Evolutionary conservation across 2,329 filamentous ascomycete genomes (phyloP).

Genomic region (Sarocladium brachiariae): DNA sequence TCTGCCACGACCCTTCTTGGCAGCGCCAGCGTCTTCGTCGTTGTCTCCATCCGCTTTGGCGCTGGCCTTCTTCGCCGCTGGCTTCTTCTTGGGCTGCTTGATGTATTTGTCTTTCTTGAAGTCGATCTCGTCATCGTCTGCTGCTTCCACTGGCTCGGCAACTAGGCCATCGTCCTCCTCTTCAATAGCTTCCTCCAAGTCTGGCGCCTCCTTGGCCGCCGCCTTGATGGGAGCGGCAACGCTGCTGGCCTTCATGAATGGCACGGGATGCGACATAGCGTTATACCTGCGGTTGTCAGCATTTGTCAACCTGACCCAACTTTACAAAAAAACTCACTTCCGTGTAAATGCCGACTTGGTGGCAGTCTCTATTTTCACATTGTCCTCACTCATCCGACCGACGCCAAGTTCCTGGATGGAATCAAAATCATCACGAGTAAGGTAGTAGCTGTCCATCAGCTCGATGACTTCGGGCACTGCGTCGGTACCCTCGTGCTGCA

Average conservation of each 20-base stretch:
- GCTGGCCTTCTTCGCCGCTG: slow-evolving; percentile 34
- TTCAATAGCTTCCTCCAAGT: slow-evolving; percentile 93
- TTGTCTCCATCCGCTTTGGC: slow-evolving; percentile 43
- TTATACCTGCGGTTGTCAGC: slow-evolving; percentile 60
- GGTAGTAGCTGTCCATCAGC: slow-evolving; percentile 93
- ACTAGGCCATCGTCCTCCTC: slow-evolving; percentile 74
- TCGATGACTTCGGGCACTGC: slow-evolving; percentile 77
- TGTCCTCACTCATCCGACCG: slow-evolving; percentile 71
- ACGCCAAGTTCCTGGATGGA: slow-evolving; percentile 86
- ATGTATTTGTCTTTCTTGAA: slow-evolving; percentile 95
- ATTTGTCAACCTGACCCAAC: background rate
- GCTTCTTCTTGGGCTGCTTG: slow-evolving; percentile 73
- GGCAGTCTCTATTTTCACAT: slow-evolving; percentile 72
- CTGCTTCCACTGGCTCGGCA: slow-evolving; percentile 48
- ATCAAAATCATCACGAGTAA: slow-evolving; percentile 88
- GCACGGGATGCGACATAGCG: slow-evolving; percentile 73
- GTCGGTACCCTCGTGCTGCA: slow-evolving; percentile 76
- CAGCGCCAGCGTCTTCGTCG: slow-evolving; percentile 45
- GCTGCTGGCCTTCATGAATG: slow-evolving; percentile 90
- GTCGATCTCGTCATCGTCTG: slow-evolving; percentile 72
- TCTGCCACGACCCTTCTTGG: slow-evolving; percentile 44
- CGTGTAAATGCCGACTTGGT: slow-evolving; percentile 87
- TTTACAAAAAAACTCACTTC: slow-evolving; percentile 51
- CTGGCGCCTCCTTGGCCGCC: slow-evolving; percentile 68
- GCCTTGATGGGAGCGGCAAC: slow-evolving; percentile 63